These are phyloP conservation scores for Microdochium paspali DNA, from an alignment of 2,329 filamentous ascomycete species.

Conservation along the genomic window DNA sequence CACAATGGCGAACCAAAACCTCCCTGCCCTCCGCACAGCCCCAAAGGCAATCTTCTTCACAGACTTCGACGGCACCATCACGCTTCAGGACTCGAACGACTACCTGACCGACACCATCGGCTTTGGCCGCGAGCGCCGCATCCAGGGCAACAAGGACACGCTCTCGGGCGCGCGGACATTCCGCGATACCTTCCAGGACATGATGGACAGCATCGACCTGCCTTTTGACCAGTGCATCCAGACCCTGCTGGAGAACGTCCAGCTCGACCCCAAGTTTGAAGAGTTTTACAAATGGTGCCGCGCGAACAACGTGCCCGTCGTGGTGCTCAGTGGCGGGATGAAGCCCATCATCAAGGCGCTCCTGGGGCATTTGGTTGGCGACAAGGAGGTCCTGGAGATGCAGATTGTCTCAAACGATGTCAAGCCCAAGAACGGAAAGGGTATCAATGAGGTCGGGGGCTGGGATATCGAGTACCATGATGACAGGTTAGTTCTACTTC, in stretches of 20 bases:
- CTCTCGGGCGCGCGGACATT: slow-evolving; percentile 64
- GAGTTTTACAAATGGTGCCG: slow-evolving; percentile 80
- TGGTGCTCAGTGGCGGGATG: slow-evolving; percentile 91
- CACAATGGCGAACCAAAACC: background rate
- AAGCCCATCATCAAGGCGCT: slow-evolving; percentile 80
- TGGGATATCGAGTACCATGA: slow-evolving; percentile 90
- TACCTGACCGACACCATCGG: slow-evolving; percentile 85
- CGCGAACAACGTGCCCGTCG: slow-evolving; percentile 77
- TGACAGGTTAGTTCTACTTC: slow-evolving; percentile 49
- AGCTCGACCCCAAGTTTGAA: slow-evolving; percentile 79
- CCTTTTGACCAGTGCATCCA: slow-evolving; percentile 78
- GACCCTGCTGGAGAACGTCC: slow-evolving; percentile 71
- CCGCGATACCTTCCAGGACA: slow-evolving; percentile 78
- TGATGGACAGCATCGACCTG: slow-evolving; percentile 79
- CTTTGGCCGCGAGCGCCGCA: slow-evolving; percentile 64
- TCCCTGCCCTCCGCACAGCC: slow-evolving; percentile 51
- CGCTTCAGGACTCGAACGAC: slow-evolving; percentile 57
- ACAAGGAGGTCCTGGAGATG: slow-evolving; percentile 63
- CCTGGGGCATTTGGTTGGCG: slow-evolving; percentile 70
- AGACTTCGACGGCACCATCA: slow-evolving; percentile 97
- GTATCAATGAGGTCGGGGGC: slow-evolving; percentile 68
- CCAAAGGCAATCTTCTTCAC: slow-evolving; percentile 97
- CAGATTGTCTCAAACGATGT: slow-evolving; percentile 89
- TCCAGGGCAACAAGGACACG: slow-evolving; percentile 65
- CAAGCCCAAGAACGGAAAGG: slow-evolving; percentile 51